phyloP scores from a whole-genome alignment of 2,329 filamentous ascomycete genomes.

The Bertia moriformis region DNA sequence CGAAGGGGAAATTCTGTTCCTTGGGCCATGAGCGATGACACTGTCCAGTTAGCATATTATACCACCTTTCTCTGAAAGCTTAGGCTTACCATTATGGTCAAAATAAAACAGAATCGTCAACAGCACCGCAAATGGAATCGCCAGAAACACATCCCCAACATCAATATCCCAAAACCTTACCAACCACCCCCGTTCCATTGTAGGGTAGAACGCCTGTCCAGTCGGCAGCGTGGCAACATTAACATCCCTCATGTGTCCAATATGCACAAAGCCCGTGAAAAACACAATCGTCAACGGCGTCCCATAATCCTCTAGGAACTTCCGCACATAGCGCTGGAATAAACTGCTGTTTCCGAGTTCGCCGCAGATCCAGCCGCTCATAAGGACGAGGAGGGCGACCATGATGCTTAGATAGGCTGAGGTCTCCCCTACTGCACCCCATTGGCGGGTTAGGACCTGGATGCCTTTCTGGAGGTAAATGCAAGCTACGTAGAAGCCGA shows the following conservation, averaged over 20 bases:
- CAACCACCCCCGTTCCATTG: constrained; percentile 26
- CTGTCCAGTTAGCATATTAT: constrained; percentile 10
- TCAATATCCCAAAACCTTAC: constrained; percentile 36
- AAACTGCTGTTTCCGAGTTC: constrained; percentile 42
- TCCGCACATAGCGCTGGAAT: constrained; percentile 42
- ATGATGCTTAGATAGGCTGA: constrained; percentile 46
- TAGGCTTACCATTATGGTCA: constrained; percentile 25
- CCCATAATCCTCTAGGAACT: constrained; percentile 52
- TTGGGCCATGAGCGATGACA: constrained; percentile 39
- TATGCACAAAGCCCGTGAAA: constrained; percentile 51
- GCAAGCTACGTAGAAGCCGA: constrained; percentile 54
- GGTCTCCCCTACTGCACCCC: constrained; percentile 19
- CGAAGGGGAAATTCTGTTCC: constrained; percentile 36
- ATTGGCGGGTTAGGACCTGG: constrained; percentile 47
- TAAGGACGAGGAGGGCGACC: constrained; percentile 42
- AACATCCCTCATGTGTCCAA: constrained; percentile 44
- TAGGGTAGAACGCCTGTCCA: constrained; percentile 31
- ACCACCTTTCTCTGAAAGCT: background rate
- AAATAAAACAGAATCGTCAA: constrained; percentile 39
- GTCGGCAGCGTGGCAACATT: constrained; percentile 40
- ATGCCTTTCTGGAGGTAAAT: constrained; percentile 56
- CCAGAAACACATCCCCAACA: constrained; percentile 34
- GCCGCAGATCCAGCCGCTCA: constrained; percentile 40
- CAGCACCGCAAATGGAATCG: constrained; percentile 34
- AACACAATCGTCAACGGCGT: constrained; percentile 47